Conservation (phyloP, 805 yeast species). For the Candida boleticola region DNA sequence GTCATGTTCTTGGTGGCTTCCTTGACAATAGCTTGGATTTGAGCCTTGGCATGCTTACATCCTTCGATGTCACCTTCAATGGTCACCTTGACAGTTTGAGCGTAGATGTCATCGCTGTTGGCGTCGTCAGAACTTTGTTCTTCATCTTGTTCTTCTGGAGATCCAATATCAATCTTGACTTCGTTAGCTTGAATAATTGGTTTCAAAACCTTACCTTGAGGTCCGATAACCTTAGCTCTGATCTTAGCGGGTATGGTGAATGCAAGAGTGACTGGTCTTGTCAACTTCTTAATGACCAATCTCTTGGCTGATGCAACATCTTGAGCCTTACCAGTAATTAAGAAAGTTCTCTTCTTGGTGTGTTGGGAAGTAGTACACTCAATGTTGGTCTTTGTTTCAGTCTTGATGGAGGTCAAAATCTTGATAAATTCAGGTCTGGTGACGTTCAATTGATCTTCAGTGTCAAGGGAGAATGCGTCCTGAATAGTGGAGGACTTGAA, state of each 20-base stretch:
- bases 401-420: constrained; percentile 61
- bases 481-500: constrained; percentile 61
- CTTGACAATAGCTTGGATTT: constrained; percentile 69
- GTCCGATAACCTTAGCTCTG: constrained; percentile 79
- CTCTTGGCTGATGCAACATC: constrained; percentile 70
- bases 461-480: constrained; percentile 74
- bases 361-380: constrained; percentile 80
- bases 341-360: constrained; percentile 76
- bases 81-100: constrained; percentile 57
- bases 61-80: constrained; percentile 87
- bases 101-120: constrained; percentile 59
- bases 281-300: constrained; percentile 70
- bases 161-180: constrained; percentile 68
- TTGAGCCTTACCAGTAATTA: constrained; percentile 71
- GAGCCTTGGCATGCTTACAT: constrained; percentile 66
- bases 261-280: constrained; percentile 63
- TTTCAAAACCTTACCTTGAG: constrained; percentile 78
- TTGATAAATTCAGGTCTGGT: constrained; percentile 65
- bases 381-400: constrained; percentile 59
- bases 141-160: constrained; percentile 30
- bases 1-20: constrained; percentile 65
- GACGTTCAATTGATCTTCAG: constrained; percentile 63
- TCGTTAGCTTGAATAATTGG: constrained; percentile 71
- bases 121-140: constrained; percentile 34
- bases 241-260: constrained; percentile 74